Evolutionary conservation across 495 filamentous ascomycete genomes (phyloP), one percentile per base, ranked within the genome.

Genomic region (Talaromyces thailandensis): DNA sequence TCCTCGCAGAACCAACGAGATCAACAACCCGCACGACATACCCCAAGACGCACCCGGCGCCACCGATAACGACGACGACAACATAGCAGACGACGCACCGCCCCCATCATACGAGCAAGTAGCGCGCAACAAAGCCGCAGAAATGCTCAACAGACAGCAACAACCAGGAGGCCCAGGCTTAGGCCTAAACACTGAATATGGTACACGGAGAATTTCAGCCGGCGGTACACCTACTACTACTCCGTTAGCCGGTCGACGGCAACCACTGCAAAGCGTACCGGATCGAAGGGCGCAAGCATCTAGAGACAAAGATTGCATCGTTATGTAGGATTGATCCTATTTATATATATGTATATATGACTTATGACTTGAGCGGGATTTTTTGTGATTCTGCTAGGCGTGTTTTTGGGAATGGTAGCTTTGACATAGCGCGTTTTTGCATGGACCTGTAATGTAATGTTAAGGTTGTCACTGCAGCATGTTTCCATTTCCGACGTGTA

Each of bases 91-190:
- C 3, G 83, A 86, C 55, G 84, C 81, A 1, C 86, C 88, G 3
- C 91, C 90, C 11, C 91, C 91, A 6, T 86, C 83, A 14, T 96
- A 96, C 69, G 91, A 94, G 73, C 88, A 93, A 76, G 88, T 89
- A 7, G 82, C 88, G 0, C 83, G 79, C 31, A 79, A 80, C 56
- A 81, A 78, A 6, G 80, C 81, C 6, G 50, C 64, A n/a, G 35
- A 50, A 56, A 29, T 45, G 31, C n/a, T 62, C 31, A 57, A 50
- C 37, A 43, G 32, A 21, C 56, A 61, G 26, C 63, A 28, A n/a
- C 60, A 52, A 52, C n/a, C 7, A n/a, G 45, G 35, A 52, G n/a
- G n/a, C n/a, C 26, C 18, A 56, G 23, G 26, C 0, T 1, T 26
- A 4, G 3, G 8, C 23, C 14, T 60, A 31, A 18, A 35, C 26